Percentiles rank a stretch among this genome's conserved stretches.
phyloP scores from a whole-genome alignment of 371 early-diverging fungal genomes.

The Mucor sp. region DNA sequence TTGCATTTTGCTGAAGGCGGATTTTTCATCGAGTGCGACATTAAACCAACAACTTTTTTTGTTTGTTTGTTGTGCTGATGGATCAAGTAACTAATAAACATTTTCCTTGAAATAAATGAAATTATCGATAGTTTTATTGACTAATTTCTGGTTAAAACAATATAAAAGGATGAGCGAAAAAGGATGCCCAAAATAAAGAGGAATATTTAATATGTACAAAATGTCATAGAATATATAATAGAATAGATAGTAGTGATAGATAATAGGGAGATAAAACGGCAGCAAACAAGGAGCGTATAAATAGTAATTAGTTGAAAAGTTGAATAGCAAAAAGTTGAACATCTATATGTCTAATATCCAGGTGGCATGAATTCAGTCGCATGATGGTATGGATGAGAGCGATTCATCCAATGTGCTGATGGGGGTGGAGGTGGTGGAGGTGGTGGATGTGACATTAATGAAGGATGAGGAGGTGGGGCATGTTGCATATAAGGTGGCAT shows the following conservation, averaged over 20 bases:
- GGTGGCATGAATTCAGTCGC: slow-evolving; percentile 13
- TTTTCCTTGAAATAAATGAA: neutral
- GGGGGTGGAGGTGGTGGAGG: slow-evolving; percentile 8
- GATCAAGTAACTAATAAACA: neutral
- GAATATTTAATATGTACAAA: slow-evolving; percentile 2
- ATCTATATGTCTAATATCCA: slow-evolving; percentile 3
- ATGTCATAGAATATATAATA: neutral
- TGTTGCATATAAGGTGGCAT: slow-evolving; percentile 20
- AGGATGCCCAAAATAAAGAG: neutral
- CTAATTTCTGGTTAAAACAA: neutral
- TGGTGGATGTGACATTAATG: slow-evolving; percentile 1
- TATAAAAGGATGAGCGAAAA: neutral
- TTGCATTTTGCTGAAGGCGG: neutral
- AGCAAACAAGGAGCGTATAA: neutral
- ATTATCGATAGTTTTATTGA: slow-evolving; percentile 1
- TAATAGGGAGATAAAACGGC: neutral
- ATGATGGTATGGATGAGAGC: slow-evolving; percentile 1
- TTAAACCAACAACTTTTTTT: neutral
- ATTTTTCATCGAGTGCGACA: neutral
- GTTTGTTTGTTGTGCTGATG: neutral
- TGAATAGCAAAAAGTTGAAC: neutral
- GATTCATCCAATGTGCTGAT: slow-evolving; percentile 7
- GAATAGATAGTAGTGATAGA: neutral
- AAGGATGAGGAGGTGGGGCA: neutral
- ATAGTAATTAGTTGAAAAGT: neutral